Evolutionary conservation across 148 eudicot genomes (phyloP).

Genomic region (Vaccinium corymbosum): DNA sequence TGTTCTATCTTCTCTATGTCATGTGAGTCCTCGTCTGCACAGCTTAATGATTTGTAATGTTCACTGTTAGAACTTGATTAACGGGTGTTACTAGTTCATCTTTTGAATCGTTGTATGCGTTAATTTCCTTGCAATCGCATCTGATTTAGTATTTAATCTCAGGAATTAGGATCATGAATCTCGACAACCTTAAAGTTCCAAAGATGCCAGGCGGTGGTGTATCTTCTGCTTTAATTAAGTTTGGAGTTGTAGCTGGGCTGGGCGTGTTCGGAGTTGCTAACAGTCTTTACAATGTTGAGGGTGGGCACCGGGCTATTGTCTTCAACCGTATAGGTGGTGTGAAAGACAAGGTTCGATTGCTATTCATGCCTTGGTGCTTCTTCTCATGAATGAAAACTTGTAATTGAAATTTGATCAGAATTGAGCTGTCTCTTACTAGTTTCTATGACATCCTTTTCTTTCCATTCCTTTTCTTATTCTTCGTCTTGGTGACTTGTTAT

Average conservation of each 20-base stretch:
- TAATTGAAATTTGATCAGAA: background rate
- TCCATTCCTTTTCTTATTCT: background rate
- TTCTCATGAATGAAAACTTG: background rate
- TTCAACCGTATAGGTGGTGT: constrained; percentile 79
- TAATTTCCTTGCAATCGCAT: background rate
- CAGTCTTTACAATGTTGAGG: constrained; percentile 84
- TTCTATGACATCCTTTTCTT: background rate
- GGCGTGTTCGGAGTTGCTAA: constrained; percentile 64
- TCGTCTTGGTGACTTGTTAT: background rate
- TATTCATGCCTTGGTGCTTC: background rate
- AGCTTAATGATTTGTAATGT: background rate
- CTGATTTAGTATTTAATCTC: background rate
- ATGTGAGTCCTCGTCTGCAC: background rate
- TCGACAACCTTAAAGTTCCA: constrained; percentile 64
- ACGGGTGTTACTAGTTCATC: background rate
- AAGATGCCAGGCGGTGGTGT: constrained; percentile 70
- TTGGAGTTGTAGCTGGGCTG: constrained; percentile 56
- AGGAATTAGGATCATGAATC: constrained; percentile 41
- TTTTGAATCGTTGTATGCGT: background rate
- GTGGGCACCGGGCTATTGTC: constrained; percentile 83
- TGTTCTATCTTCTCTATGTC: background rate
- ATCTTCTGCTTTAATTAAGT: constrained; percentile 53
- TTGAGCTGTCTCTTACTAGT: background rate
- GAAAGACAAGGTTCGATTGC: constrained; percentile 62
- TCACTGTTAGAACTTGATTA: background rate